Evolutionary conservation across 345 rosid species (phyloP), one percentile per base, ranked within the genome.

Genomic region (Combretum micranthum): DNA sequence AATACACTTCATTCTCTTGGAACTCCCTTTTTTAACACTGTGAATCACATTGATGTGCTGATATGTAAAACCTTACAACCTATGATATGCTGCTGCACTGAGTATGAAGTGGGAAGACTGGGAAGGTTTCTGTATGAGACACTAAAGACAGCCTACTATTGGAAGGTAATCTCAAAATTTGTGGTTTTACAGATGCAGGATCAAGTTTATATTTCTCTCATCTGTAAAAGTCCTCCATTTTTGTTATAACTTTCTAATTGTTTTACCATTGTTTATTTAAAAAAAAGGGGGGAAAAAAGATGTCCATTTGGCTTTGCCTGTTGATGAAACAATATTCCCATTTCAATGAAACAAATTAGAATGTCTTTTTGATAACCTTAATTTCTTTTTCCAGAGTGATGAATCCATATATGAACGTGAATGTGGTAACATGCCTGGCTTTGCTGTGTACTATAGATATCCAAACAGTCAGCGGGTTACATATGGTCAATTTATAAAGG

Each of bases 11-110:
- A 94, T 71, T 85, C 93, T 52, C 88, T 94, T 57, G 99, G 99
- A 54, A 90, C 99, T 15, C 99, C 99, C 19, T 94, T 79, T 72
- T 94, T 94, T 69, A 94, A 94, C 76, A 94, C 99, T 8, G 99
- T 94, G 55, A 94, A 94, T 72, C 99, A 94, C 83, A 85, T 94
- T 57, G 99, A 94, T 70, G 97, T 87, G 56, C 81, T 94, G 60
- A 87, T 94, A 57, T 94, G 99, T 73, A 94, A 90, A 71, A 94
- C 95, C 20, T 71, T 94, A 37, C 99, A 94, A 81, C 99, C 99
- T 32, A 94, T 94, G 99, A 94, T 94, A 71, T 94, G 99, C 81
- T 94, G 97, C 84, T 87, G 99, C 77, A 94, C 99, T 46, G 99
- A 94, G 71, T 90, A 84, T 71, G 99, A 94, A 77, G 99, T 76